These are phyloP conservation scores for Nephelium lappaceum DNA, from an alignment of 345 rosid genomes.

Conservation along the genomic window DNA sequence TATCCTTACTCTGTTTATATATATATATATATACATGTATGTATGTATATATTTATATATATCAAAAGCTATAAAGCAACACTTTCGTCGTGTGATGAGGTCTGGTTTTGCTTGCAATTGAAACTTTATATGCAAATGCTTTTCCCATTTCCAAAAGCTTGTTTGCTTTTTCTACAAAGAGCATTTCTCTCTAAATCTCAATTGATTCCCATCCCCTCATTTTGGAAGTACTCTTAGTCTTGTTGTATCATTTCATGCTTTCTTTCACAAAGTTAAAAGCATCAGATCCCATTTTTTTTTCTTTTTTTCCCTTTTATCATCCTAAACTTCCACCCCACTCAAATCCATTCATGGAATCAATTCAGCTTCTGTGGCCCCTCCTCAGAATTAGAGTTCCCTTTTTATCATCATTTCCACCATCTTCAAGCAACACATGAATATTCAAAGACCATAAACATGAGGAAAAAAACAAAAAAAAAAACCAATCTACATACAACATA, in stretches of 20 bases:
- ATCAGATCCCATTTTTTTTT: slow-evolving; percentile 40
- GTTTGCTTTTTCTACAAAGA: slow-evolving; percentile 11
- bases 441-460: slow-evolving; percentile 20
- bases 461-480: background rate
- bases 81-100: slow-evolving; percentile 10
- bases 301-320: background rate
- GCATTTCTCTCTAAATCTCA: slow-evolving; percentile 6
- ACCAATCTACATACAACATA: background rate
- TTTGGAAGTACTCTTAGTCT: background rate
- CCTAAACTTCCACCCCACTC: slow-evolving; percentile 27
- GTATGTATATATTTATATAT: too few species aligned
- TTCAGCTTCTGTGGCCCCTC: slow-evolving; percentile 20
- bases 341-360: slow-evolving; percentile 31
- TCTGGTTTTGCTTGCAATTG: background rate
- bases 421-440: slow-evolving; percentile 31
- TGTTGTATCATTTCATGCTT: slow-evolving; percentile 28
- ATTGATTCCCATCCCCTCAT: slow-evolving; percentile 12
- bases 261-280: slow-evolving; percentile 28
- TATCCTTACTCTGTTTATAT: background rate
- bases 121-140: slow-evolving; percentile 17
- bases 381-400: slow-evolving; percentile 6
- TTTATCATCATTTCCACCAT: slow-evolving; percentile 22
- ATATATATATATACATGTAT: too few species aligned
- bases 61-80: background rate
- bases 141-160: slow-evolving; percentile 11